Conservation (phyloP, 2,329 filamentous ascomycete species). For the Aschersonia sp. region DNA sequence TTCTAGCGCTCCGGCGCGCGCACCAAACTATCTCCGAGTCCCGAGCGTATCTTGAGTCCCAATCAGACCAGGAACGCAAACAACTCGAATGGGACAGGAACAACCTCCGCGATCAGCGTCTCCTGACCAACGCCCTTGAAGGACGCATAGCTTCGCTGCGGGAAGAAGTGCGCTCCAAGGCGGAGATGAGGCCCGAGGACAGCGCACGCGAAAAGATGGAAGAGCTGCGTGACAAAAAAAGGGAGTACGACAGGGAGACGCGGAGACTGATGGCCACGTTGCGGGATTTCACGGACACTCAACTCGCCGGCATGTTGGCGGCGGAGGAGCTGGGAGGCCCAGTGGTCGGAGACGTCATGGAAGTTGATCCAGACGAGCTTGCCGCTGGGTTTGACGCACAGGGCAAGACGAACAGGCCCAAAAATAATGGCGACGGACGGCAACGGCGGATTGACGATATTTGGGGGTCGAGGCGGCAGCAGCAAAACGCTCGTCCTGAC, state of each 20-base stretch:
- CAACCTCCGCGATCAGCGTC: constrained; percentile 37
- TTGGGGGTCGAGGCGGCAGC: constrained; percentile 28
- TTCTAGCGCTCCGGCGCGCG: constrained; percentile 57
- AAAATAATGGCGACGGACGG: constrained; percentile 27
- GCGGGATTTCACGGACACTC: constrained; percentile 54
- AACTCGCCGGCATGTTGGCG: constrained; percentile 62
- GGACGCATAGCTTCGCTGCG: constrained; percentile 45
- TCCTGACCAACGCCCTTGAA: constrained; percentile 37
- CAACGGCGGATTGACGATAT: constrained; percentile 52
- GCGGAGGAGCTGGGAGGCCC: constrained; percentile 75
- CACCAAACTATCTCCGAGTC: constrained; percentile 51
- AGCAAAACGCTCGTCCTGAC: constrained; percentile 7
- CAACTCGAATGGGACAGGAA: constrained; percentile 36
- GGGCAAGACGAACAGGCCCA: constrained; percentile 36
- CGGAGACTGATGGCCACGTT: constrained; percentile 47
- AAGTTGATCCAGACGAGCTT: constrained; percentile 45
- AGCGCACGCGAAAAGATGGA: constrained; percentile 47
- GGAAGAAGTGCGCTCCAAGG: constrained; percentile 39
- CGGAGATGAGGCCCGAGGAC: constrained; percentile 44
- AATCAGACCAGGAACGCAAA: constrained; percentile 28
- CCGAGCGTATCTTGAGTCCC: constrained; percentile 38
- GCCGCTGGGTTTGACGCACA: constrained; percentile 45
- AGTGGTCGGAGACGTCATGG: constrained; percentile 60
- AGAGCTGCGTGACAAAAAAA: constrained; percentile 44
- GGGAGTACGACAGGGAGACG: constrained; percentile 45